Base-by-base conservation (phyloP, 2,329 filamentous ascomycete genomes). In the Sphaerulina musiva region DNA sequence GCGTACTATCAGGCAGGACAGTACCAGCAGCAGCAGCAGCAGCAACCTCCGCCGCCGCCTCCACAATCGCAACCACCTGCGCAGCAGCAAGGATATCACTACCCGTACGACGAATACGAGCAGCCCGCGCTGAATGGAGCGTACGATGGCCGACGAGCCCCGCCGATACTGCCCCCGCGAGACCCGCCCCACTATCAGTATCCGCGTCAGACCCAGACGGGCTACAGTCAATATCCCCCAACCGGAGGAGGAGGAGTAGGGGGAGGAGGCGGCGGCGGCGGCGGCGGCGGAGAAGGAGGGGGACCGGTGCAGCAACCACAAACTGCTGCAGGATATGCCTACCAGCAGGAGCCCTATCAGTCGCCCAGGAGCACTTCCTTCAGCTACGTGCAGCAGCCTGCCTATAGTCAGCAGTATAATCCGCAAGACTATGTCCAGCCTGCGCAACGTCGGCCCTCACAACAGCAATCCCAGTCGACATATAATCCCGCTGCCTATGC, bases 391-490 rank as follows among this genome's bases (percentile, higher is more conserved):
- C 70, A 76, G 29, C 70, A 74, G 10, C 69, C 73, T 14, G 69
- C 73, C 23, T 74, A 75, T 53, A 73, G 75, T 46, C 73, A 74
- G 49, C 72, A 70, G 26, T 92, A 91, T 71, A 92, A 91, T 66
- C 87, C 88, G 1, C 80, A 86, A 67, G 75, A 78, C 38, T 92
- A 78, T 45, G 44, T 56, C n/a, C 57, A 57, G 26, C 41, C 57
- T 54, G 68, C 70, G 42, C 70, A 68, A 48, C 69, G 69, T 40
- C 71, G 68, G 49, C 61, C 69, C 47, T 65, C 69, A 29, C 72
- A 68, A 50, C 66, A 69, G 47, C 62, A 65, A 14, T 62, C 66
- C 31, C 72, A 70, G 57, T 67, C 69, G 60, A 70, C 71, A 17
- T 75, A 75, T 64, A 74, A 74, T 55, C 73, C 73, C n/a, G 72